Conservation (phyloP, 108 stramenopile genomes). For the Cylindrotheca fusiformis region DNA sequence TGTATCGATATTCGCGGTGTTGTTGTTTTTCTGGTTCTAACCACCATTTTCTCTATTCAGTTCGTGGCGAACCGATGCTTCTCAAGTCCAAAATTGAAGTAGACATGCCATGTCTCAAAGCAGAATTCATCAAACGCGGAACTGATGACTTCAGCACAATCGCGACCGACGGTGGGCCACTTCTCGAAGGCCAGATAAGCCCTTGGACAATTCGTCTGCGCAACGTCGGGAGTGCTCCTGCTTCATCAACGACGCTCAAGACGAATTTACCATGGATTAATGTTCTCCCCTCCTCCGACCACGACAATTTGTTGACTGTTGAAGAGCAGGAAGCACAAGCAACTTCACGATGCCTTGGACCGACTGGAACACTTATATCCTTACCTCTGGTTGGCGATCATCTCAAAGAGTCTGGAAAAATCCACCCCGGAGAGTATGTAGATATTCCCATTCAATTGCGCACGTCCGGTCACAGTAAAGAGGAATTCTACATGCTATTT, state of each 20-base stretch:
- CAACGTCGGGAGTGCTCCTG: slow-evolving; percentile 80
- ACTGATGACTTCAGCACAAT: slow-evolving; percentile 2
- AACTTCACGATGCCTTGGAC: slow-evolving; percentile 66
- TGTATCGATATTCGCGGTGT: not conserved
- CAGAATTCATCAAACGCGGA: slow-evolving; percentile 27
- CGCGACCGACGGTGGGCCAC: slow-evolving; percentile 9
- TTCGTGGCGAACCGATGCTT: slow-evolving; percentile 61
- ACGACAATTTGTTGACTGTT: not conserved
- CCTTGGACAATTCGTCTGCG: slow-evolving; percentile 70
- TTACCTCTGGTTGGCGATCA: slow-evolving; percentile 43
- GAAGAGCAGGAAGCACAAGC: slow-evolving; percentile 13
- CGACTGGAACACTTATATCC: slow-evolving; percentile 74
- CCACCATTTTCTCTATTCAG: slow-evolving; percentile 5
- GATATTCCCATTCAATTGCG: slow-evolving; percentile 77
- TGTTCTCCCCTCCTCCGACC: slow-evolving; percentile 24
- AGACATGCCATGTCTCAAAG: slow-evolving; percentile 81
- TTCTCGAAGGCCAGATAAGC: slow-evolving; percentile 75
- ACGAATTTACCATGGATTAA: slow-evolving; percentile 84
- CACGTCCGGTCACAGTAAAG: slow-evolving; percentile 61
- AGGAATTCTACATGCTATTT: slow-evolving; percentile 80
- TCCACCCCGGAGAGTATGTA: slow-evolving; percentile 67
- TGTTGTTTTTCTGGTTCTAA: not conserved
- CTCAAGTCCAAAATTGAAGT: slow-evolving; percentile 64
- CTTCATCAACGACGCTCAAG: slow-evolving; percentile 60
- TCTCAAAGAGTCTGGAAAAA: slow-evolving; percentile 23